These are phyloP conservation scores for Cucurbita ficifolia DNA, from an alignment of 306 rosid species.

Conservation along the genomic window DNA sequence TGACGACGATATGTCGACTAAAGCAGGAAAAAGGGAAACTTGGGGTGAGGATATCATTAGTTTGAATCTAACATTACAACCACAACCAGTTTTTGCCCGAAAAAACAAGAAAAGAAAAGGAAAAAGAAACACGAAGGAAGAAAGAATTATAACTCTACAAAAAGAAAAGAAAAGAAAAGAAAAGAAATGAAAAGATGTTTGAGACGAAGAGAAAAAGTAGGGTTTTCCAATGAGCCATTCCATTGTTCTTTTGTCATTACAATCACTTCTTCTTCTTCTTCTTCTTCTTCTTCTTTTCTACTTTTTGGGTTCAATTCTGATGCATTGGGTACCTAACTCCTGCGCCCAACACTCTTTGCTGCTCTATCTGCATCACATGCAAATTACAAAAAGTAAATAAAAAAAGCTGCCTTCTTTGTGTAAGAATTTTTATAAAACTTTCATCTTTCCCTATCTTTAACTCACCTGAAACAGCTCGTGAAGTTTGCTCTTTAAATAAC, in stretches of 20 bases:
- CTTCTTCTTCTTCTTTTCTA: not conserved
- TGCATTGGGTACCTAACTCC: conserved; percentile 74
- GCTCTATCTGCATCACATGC: conserved; percentile 45
- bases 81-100: not conserved
- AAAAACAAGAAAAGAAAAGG: not conserved
- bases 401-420: not conserved
- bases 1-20: no score
- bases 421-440: not conserved
- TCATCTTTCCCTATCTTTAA: not conserved
- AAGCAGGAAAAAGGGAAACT: not conserved
- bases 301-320: conserved; percentile 8
- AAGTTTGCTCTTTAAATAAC: conserved; percentile 84
- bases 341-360: conserved; percentile 70
- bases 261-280: no score
- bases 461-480: conserved; percentile 84
- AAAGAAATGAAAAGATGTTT: no score
- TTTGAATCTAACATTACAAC: not conserved
- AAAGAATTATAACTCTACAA: not conserved
- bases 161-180: not conserved
- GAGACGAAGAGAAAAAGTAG: no score
- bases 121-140: not conserved
- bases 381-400: not conserved
- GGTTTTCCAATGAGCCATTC: no score
- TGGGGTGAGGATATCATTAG: not conserved
- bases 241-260: no score